A percentile compares a stretch with the other conserved stretches of the same genome.
Evolutionary conservation across 768 basidiomycete genomes (phyloP).

Genomic region (Pilatotrama ljubarskyi): DNA sequence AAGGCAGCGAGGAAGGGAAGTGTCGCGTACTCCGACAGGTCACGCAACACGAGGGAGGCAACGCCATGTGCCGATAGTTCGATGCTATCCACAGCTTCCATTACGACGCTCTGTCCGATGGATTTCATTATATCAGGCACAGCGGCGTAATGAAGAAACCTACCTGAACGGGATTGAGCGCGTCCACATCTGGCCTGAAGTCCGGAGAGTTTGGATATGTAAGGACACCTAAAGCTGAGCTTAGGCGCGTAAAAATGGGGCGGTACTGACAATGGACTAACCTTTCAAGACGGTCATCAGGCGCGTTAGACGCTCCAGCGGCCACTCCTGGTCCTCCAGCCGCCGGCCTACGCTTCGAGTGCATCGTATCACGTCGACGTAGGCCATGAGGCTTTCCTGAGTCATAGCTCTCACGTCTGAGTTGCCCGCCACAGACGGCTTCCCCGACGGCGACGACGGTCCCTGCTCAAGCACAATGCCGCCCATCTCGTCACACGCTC

Average conservation of each 20-base stretch:
- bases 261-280: constrained; percentile 23
- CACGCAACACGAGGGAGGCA: constrained; percentile 74
- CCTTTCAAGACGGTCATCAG: constrained; percentile 83
- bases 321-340: constrained; percentile 61
- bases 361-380: constrained; percentile 69
- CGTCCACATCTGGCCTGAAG: constrained; percentile 86
- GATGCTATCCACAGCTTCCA: constrained; percentile 68
- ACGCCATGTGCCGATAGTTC: constrained; percentile 62
- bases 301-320: constrained; percentile 58
- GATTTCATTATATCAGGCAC: constrained; percentile 17
- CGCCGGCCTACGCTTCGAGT: constrained; percentile 51
- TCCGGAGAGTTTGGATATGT: constrained; percentile 84
- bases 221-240: constrained; percentile 51
- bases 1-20: constrained; percentile 87
- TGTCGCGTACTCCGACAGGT: constrained; percentile 82
- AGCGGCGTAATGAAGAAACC: constrained; percentile 9
- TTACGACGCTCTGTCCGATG: constrained; percentile 59
- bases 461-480: constrained; percentile 42
- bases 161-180: constrained; percentile 79
- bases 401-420: constrained; percentile 50
- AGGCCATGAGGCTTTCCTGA: constrained; percentile 84
- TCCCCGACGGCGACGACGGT: constrained; percentile 11
- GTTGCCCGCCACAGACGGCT: not conserved
- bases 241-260: not conserved
- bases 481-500: constrained; percentile 66